Percentiles rank a stretch among this genome's conserved stretches.
Evolutionary conservation across 345 rosid genomes (phyloP).

Genomic region (Mercurialis annua): DNA sequence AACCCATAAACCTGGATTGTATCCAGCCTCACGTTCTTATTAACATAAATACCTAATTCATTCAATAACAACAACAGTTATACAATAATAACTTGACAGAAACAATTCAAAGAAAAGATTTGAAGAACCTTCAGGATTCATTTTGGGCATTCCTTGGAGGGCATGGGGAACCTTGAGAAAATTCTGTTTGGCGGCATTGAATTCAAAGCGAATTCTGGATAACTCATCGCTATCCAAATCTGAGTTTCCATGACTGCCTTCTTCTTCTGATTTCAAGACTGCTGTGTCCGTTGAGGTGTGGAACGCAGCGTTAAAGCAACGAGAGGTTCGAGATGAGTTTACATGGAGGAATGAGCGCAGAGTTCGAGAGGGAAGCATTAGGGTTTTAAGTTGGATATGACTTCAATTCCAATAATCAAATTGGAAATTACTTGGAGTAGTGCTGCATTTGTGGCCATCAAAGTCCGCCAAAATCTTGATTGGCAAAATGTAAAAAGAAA

Average conservation of each 20-base stretch:
- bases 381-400: too few species aligned
- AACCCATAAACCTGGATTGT: conserved; percentile 86
- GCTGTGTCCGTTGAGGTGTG: conserved; percentile 32
- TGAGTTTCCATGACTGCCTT: conserved; percentile 20
- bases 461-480: too few species aligned
- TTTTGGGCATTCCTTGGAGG: conserved; percentile 60
- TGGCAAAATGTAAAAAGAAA: too few species aligned
- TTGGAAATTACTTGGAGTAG: too few species aligned
- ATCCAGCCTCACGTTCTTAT: conserved; percentile 83
- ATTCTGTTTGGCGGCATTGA: conserved; percentile 61
- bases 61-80: not conserved
- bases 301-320: conserved; percentile 30
- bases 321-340: conserved; percentile 12
- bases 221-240: conserved; percentile 41
- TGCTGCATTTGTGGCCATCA: too few species aligned
- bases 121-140: conserved; percentile 76
- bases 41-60: conserved; percentile 70
- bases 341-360: conserved; percentile 29
- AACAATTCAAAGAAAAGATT: not conserved
- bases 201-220: conserved; percentile 52
- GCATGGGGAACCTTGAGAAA: conserved; percentile 73
- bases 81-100: not conserved
- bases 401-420: too few species aligned
- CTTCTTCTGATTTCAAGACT: conserved; percentile 35
- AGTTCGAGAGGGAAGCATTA: conserved; percentile 42